Percentiles rank a stretch among this genome's conserved stretches.
Conservation (phyloP, 129 eudicot genomes). For the Centella asiatica region DNA sequence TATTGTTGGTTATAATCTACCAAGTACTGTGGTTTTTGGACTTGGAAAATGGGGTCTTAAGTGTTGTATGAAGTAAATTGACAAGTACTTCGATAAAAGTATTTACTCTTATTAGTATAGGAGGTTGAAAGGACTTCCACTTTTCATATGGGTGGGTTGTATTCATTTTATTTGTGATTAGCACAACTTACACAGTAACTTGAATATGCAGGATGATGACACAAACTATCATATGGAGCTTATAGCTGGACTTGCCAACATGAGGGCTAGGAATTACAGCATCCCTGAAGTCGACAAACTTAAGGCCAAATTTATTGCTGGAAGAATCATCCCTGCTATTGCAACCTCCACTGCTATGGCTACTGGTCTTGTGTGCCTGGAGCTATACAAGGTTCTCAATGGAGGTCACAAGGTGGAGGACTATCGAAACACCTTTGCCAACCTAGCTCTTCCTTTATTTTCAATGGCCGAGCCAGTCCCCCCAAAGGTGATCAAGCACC, state of each 20-base stretch:
- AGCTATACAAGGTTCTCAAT: conserved; percentile 73
- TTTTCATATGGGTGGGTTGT: background rate
- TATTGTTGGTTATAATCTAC: background rate
- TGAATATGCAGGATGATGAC: conserved; percentile 70
- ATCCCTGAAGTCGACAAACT: conserved; percentile 96
- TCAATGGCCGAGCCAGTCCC: conserved; percentile 98
- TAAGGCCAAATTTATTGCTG: conserved; percentile 93
- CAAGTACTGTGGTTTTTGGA: background rate
- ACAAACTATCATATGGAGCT: conserved; percentile 91
- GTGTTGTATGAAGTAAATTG: background rate
- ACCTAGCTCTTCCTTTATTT: conserved; percentile 89
- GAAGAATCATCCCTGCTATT: conserved; percentile 96
- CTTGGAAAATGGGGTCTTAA: too few relatives aligned
- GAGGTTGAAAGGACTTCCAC: background rate
- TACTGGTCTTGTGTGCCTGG: conserved; percentile 88
- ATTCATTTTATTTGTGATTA: background rate
- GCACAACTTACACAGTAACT: background rate
- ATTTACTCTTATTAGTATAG: background rate
- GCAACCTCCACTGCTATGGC: conserved; percentile 98
- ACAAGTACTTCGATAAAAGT: background rate
- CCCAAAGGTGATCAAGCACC: conserved; percentile 78
- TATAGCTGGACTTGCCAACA: conserved; percentile 91
- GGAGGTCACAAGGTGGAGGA: conserved; percentile 89
- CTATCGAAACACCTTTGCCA: conserved; percentile 88
- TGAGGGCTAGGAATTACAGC: conserved; percentile 95